phyloP scores from a whole-genome alignment of 2,329 filamentous ascomycete genomes.

The Xylaria sp. region DNA sequence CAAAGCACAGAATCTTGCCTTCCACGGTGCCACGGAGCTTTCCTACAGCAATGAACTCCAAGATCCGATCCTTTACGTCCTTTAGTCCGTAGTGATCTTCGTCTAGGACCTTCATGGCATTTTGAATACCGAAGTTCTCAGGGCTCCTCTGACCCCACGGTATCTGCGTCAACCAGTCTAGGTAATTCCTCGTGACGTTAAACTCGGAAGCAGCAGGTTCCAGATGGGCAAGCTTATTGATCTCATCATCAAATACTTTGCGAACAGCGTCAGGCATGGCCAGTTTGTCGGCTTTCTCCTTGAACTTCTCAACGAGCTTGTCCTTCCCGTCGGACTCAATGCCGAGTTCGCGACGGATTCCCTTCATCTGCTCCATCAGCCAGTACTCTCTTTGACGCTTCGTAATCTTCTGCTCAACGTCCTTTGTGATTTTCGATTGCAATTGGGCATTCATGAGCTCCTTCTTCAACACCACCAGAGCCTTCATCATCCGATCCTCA shows the following conservation, averaged over 20 bases:
- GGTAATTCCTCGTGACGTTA: constrained; percentile 95
- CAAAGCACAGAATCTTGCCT: constrained; percentile 96
- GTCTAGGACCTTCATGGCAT: constrained; percentile 84
- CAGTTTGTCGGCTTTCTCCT: constrained; percentile 86
- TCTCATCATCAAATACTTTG: constrained; percentile 96
- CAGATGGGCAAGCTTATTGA: constrained; percentile 93
- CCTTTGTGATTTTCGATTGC: constrained; percentile 95
- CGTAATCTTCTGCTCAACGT: constrained; percentile 94
- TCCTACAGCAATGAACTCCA: constrained; percentile 97
- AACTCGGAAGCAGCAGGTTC: constrained; percentile 97
- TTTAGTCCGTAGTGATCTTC: constrained; percentile 96
- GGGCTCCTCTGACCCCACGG: constrained; percentile 94
- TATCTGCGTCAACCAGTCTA: constrained; percentile 98
- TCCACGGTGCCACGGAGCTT: constrained; percentile 96
- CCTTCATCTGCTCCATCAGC: constrained; percentile 99
- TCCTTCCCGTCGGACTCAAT: constrained; percentile 98
- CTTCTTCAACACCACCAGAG: constrained; percentile 88
- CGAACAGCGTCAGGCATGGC: constrained; percentile 96
- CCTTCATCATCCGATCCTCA: constrained; percentile 87
- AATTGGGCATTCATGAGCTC: constrained; percentile 97
- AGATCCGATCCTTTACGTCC: constrained; percentile 95
- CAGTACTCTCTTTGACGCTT: constrained; percentile 97
- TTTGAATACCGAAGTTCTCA: constrained; percentile 92
- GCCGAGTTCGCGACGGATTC: constrained; percentile 88
- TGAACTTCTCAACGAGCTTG: constrained; percentile 95